A percentile compares a stretch with the other conserved stretches of the same genome.
Conservation (phyloP, 257 asterid species). For the Ballota nigra region DNA sequence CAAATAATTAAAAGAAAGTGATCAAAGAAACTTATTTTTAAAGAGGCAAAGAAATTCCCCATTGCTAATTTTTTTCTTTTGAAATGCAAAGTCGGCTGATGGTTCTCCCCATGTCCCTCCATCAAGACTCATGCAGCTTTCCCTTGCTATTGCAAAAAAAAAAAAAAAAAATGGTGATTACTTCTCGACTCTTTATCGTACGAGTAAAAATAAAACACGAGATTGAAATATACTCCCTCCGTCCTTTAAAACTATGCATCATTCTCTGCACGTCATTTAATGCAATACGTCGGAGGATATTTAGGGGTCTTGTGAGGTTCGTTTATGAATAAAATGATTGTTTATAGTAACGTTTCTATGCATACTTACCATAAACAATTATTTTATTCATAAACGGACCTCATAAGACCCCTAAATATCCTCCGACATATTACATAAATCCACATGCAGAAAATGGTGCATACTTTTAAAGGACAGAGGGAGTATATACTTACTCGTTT, state of each 20-base stretch:
- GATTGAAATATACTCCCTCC: not conserved
- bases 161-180: not conserved
- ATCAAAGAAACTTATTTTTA: conserved; percentile 5
- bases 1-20: not conserved
- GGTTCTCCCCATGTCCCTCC: not conserved
- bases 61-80: not conserved
- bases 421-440: too few relatives aligned
- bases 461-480: too few relatives aligned
- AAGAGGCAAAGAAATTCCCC: not conserved
- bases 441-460: too few relatives aligned
- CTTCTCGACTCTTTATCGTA: not conserved
- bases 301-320: too few relatives aligned
- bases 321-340: too few relatives aligned
- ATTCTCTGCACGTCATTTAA: too few relatives aligned
- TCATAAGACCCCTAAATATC: too few relatives aligned
- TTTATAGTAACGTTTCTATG: too few relatives aligned
- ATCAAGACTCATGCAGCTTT: not conserved
- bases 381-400: too few relatives aligned
- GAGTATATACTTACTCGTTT: conserved; percentile 83
- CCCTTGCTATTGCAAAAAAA: not conserved
- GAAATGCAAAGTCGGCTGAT: conserved; percentile 11
- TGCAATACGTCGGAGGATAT: too few relatives aligned
- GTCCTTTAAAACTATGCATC: too few relatives aligned
- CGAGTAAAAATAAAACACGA: not conserved
- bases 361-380: too few relatives aligned